Percentiles rank a stretch among this genome's conserved stretches.
Evolutionary conservation across 371 early-diverging fungal genomes (phyloP).

Genomic region (Syncephalastrum sp.): DNA sequence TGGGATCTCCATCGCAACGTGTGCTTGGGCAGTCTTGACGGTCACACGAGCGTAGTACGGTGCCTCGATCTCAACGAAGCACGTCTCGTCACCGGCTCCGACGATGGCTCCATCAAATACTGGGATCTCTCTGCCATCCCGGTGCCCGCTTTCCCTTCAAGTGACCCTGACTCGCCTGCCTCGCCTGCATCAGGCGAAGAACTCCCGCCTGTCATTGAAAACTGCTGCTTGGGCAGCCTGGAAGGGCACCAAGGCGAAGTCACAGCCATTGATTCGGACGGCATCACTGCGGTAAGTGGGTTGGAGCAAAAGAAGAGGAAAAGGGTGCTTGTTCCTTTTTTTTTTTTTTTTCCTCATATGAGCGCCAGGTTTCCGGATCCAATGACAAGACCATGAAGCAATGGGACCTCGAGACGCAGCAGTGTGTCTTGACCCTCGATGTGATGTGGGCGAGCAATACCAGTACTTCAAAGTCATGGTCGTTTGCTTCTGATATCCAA

Average conservation of each 20-base stretch:
- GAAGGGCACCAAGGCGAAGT: conserved; percentile 57
- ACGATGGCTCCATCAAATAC: conserved; percentile 76
- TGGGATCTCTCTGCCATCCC: conserved; percentile 77
- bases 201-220: conserved; percentile 22
- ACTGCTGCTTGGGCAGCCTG: conserved; percentile 44
- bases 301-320: not conserved
- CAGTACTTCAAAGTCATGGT: not conserved
- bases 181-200: conserved; percentile 23
- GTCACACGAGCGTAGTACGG: conserved; percentile 62
- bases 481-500: too few species aligned
- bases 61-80: conserved; percentile 70
- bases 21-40: conserved; percentile 59
- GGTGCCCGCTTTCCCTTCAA: conserved; percentile 23
- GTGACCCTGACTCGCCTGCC: conserved; percentile 32
- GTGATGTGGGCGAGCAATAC: conserved; percentile 65
- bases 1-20: conserved; percentile 68
- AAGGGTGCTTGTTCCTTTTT: too few species aligned
- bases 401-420: conserved; percentile 85
- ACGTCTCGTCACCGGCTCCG: conserved; percentile 73
- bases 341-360: not conserved
- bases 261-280: conserved; percentile 52
- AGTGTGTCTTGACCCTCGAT: conserved; percentile 64
- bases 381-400: conserved; percentile 87
- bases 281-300: conserved; percentile 37
- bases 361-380: conserved; percentile 69